Evolutionary conservation across 225 moss, liverwort and hornwort genomes (phyloP).

Genomic region (Asterella californica): DNA sequence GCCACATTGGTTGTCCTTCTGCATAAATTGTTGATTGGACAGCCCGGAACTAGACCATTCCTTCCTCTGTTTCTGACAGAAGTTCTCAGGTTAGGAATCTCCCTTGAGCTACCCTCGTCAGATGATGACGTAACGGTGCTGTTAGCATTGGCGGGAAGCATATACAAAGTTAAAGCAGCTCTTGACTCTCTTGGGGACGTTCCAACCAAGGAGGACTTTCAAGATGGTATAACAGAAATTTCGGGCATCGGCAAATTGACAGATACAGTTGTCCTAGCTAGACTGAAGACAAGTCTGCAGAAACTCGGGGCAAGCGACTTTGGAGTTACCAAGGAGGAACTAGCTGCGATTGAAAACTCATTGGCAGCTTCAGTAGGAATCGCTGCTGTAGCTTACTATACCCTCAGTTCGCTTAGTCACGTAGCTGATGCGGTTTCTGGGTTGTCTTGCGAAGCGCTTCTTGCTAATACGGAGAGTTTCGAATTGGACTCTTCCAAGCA

Average conservation of each 20-base stretch:
- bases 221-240: not conserved
- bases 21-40: constrained; percentile 40
- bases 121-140: constrained; percentile 14
- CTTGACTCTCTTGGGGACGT: not conserved
- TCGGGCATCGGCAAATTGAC: not conserved
- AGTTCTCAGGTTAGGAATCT: constrained; percentile 35
- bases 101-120: constrained; percentile 12
- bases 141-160: constrained; percentile 9
- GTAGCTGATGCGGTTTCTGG: constrained; percentile 39
- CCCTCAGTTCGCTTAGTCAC: constrained; percentile 16
- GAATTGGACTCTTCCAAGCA: constrained; percentile 33
- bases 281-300: constrained; percentile 13
- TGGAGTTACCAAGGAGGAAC: constrained; percentile 35
- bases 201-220: not conserved
- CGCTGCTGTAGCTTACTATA: constrained; percentile 26
- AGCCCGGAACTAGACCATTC: constrained; percentile 29
- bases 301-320: constrained; percentile 22
- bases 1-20: constrained; percentile 43
- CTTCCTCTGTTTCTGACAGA: constrained; percentile 39
- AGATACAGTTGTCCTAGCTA: not conserved
- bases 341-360: constrained; percentile 26
- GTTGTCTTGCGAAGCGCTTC: constrained; percentile 49
- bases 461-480: constrained; percentile 37
- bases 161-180: constrained; percentile 15
- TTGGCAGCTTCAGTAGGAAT: constrained; percentile 31